Evolutionary conservation across 1,139 yeast genomes (phyloP), one percentile per base, ranked within the genome.

Genomic region (Magnusiomyces paraingens): DNA sequence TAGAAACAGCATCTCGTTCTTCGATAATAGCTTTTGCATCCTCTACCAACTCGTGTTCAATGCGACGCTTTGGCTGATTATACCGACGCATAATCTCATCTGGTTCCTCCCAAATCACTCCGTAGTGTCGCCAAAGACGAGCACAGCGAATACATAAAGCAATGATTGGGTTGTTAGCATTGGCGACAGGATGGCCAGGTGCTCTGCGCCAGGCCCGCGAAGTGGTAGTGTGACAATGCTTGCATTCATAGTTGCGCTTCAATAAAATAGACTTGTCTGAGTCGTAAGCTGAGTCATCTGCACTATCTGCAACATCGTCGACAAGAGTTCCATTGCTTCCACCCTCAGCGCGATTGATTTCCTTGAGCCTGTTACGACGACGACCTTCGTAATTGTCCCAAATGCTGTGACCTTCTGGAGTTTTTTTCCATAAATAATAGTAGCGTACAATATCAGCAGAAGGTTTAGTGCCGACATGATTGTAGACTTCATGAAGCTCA

Each of bases 381-480:
- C 96, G 71, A 0, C 95, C 95, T 56, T 82, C 84, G 62, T 73
- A 87, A 64, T 84, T 84, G 40, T 89, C 96, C 96, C 97, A 89
- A 15, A 87, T 86, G 51, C 70, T 65, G 59, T 78, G 81, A 0
- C 98, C 98, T 54, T 76, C 76, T 35, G 78, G 73, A 0, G 96
- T 84, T 67, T 91, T 91, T 68, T 91, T 91, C 98, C 98, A 91
- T 52, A 86, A 72, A 64, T 91, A 91, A 64, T 88, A 91, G 65
- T 78, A 91, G 52, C 96, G 71, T 0, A 91, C 97, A 58, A 90
- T 77, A 82, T 84, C 86, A 0, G 91, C 78, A 52, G 82, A 73
- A 0, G 88, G 74, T 61, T 86, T 94, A 0, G 90, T 77, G 44
- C 78, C 78, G 4, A 91, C 94, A 58, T 77, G 79, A 63, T 82